Percentiles rank a stretch among this genome's conserved stretches.
phyloP scores from a whole-genome alignment of 2,329 filamentous ascomycete genomes.

The Calonectria leucothoes region DNA sequence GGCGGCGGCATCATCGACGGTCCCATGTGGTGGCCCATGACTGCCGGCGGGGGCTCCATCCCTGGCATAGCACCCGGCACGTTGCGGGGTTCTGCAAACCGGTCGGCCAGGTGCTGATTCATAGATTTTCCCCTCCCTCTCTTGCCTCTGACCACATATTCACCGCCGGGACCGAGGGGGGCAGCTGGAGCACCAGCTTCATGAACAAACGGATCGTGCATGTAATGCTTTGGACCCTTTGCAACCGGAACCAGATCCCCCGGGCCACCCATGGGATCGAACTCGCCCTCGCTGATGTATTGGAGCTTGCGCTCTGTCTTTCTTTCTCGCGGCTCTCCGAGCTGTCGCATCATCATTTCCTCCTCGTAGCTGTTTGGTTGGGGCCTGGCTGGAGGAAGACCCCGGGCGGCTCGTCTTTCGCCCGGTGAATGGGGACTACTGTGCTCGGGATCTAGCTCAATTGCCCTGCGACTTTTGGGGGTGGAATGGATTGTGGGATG shows the following conservation, averaged over 20 bases:
- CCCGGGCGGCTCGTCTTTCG: slow-evolving; percentile 40
- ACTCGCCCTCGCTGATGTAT: slow-evolving; percentile 53
- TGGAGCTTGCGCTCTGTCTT: slow-evolving; percentile 43
- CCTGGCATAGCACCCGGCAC: slow-evolving; percentile 29
- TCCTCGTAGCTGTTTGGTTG: slow-evolving; percentile 56
- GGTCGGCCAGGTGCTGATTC: slow-evolving; percentile 62
- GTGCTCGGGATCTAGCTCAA: slow-evolving; percentile 33
- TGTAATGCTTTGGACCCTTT: slow-evolving; percentile 61
- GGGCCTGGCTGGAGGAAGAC: slow-evolving; percentile 38
- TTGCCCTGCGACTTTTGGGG: slow-evolving; percentile 42
- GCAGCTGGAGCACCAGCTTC: slow-evolving; percentile 43
- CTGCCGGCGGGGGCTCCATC: slow-evolving; percentile 32
- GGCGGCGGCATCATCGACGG: slow-evolving; percentile 42
- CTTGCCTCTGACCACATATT: slow-evolving; percentile 59
- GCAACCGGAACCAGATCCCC: slow-evolving; percentile 52
- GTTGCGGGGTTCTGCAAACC: slow-evolving; percentile 59
- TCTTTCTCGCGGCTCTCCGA: slow-evolving; percentile 61
- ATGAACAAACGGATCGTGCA: slow-evolving; percentile 69
- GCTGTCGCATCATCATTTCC: slow-evolving; percentile 56
- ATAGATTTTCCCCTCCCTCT: slow-evolving; percentile 55
- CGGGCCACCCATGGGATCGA: slow-evolving; percentile 46
- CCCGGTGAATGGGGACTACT: slow-evolving; percentile 42
- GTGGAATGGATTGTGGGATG: slow-evolving; percentile 62
- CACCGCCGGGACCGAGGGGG: slow-evolving; percentile 38
- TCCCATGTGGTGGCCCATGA: slow-evolving; percentile 32